Conservation (phyloP, 169 alveolate genomes). For the Eimeria acervulina region DNA sequence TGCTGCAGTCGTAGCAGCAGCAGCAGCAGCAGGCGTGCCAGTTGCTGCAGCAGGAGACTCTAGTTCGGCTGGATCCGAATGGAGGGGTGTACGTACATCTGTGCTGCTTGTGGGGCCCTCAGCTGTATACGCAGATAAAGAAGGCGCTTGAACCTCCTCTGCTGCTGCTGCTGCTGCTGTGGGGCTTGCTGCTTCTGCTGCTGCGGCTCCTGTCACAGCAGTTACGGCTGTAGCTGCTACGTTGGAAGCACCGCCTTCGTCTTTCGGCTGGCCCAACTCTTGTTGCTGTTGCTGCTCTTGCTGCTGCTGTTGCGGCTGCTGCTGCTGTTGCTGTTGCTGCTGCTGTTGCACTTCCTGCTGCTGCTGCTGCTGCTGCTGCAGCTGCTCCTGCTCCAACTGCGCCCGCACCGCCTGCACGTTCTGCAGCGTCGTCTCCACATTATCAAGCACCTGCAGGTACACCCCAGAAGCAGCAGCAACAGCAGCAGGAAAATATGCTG, state of each 20-base stretch:
- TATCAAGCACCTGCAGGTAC: slow-evolving; percentile 3
- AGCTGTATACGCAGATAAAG: neutral
- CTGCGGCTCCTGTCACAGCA: neutral
- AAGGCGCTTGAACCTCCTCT: neutral
- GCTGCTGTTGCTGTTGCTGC: slow-evolving; percentile 12
- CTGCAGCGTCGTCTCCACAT: slow-evolving; percentile 19
- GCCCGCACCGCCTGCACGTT: neutral
- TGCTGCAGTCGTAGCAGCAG: too few relatives aligned
- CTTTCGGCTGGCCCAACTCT: neutral
- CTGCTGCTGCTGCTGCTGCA: slow-evolving; percentile 13
- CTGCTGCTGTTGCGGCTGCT: neutral
- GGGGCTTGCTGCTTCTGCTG: too few relatives aligned
- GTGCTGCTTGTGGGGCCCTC: slow-evolving; percentile 40
- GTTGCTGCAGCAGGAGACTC: slow-evolving; percentile 32
- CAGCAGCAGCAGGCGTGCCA: neutral
- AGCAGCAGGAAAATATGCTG: neutral
- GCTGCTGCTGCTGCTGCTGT: too few relatives aligned
- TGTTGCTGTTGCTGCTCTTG: neutral
- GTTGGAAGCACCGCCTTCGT: neutral
- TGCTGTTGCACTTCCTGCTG: neutral
- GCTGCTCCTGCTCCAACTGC: slow-evolving; percentile 19
- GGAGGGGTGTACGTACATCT: neutral
- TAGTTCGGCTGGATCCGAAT: neutral
- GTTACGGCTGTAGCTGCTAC: neutral
- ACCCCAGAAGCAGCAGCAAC: too few relatives aligned